Evolutionary conservation across 352 stramenopile species (phyloP), one percentile per base, ranked within the genome.

Genomic region (Globisporangium spiculum): DNA sequence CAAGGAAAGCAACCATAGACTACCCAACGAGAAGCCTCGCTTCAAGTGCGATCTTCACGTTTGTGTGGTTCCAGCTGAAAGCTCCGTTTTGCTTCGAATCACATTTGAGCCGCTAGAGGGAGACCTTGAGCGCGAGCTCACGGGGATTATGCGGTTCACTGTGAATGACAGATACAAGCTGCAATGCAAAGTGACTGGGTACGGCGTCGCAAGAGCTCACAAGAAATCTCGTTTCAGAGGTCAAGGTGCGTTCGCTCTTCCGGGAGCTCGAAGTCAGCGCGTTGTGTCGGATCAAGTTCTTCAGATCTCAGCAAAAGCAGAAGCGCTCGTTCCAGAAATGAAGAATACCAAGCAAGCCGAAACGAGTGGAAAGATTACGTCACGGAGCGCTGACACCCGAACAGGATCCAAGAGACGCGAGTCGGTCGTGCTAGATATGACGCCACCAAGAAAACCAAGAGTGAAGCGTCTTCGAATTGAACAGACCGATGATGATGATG

Each of bases 11-110:
- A 54, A 44, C 8, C 44, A 27, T 30, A 66, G 41, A 46, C 34
- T 64, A 27, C 67, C 73, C 7, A 58, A 68, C 52, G 72, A 66
- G 4, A 77, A 75, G 44, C 20, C 60, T 34, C 77, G 85, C 6
- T 91, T 93, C 67, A 89, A 86, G 54, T 93, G 85, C 64, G 85
- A 93, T 57, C 38, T 93, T 10, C 80, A 91, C 55, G 63, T 91
- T 18, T 91, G 85, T 65, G 82, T 91, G 1, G 78, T 94, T n/a
- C 72, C 84, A 8, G 74, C 83, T 0, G 71, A 88, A 1, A 77
- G 82, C 59, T 77, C 78, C 0, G 71, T 89, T 58, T 79, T 73
- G 53, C 69, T 94, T 16, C 69, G 81, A 24, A 78, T 94, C 10
- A 90, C 79, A 10, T 94, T 90, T 59, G 81, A 89, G 44, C 87